A percentile compares a stretch with the other conserved stretches of the same genome.
Evolutionary conservation across 768 basidiomycete genomes (phyloP).

Genomic region (Ramaria rubella): DNA sequence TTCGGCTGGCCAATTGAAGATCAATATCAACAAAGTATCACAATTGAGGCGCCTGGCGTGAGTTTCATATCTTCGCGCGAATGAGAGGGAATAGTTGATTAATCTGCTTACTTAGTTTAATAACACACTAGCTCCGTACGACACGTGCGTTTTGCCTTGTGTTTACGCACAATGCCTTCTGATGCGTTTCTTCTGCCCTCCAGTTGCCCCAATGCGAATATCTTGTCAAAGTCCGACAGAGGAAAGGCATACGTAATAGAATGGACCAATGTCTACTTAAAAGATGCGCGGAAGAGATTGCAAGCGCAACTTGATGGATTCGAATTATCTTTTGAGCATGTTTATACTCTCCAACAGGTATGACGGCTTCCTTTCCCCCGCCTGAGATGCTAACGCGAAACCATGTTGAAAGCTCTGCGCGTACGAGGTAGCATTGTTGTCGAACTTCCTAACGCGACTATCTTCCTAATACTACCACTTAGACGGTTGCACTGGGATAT

Average conservation of each 20-base stretch:
- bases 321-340: slow-evolving; percentile 56
- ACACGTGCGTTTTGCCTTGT: slow-evolving; percentile 40
- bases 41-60: slow-evolving; percentile 32
- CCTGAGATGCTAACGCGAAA: background rate
- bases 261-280: slow-evolving; percentile 72
- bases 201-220: slow-evolving; percentile 58
- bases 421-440: slow-evolving; percentile 53
- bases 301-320: slow-evolving; percentile 54
- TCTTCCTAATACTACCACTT: background rate
- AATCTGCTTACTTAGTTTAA: slow-evolving; percentile 47
- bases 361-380: background rate
- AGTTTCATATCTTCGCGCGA: slow-evolving; percentile 8
- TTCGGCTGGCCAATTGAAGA: slow-evolving; percentile 41
- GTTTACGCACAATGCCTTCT: background rate
- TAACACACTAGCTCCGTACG: slow-evolving; percentile 82
- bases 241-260: slow-evolving; percentile 47
- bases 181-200: background rate
- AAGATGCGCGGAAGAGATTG: slow-evolving; percentile 55
- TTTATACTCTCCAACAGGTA: slow-evolving; percentile 67
- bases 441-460: background rate
- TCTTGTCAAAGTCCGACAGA: slow-evolving; percentile 45
- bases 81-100: background rate
- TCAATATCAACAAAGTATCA: slow-evolving; percentile 40
- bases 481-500: slow-evolving; percentile 90
- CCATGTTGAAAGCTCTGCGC: slow-evolving; percentile 46